Evolutionary conservation across 1,284 basidiomycete genomes (phyloP).

Genomic region (Erythrobasidium hasegawianum): DNA sequence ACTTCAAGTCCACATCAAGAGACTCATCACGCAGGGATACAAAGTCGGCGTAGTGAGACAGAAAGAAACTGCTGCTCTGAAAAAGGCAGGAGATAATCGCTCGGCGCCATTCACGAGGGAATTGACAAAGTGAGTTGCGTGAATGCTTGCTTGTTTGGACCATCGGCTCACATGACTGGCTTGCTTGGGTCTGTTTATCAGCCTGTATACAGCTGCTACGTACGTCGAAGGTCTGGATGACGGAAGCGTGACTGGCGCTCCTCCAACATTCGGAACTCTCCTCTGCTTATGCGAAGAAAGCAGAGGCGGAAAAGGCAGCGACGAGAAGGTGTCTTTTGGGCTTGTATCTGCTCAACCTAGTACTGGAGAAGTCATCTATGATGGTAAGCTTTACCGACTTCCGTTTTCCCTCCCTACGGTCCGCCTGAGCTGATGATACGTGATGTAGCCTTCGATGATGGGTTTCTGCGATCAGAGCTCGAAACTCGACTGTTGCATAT

Average conservation of each 20-base stretch:
- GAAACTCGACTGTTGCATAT: slow-evolving; percentile 83
- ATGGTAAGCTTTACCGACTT: slow-evolving; percentile 56
- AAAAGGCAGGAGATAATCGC: slow-evolving; percentile 79
- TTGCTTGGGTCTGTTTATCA: neutral
- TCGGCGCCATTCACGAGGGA: slow-evolving; percentile 77
- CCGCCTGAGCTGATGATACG: slow-evolving; percentile 7
- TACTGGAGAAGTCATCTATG: slow-evolving; percentile 88
- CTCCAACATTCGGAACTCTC: slow-evolving; percentile 58
- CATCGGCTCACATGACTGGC: neutral
- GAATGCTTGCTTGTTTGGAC: neutral
- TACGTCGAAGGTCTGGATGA: slow-evolving; percentile 67
- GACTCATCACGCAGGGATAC: slow-evolving; percentile 77
- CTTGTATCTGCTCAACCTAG: slow-evolving; percentile 76
- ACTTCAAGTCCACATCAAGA: slow-evolving; percentile 79
- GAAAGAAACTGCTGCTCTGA: slow-evolving; percentile 88
- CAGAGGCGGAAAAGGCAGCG: slow-evolving; percentile 55
- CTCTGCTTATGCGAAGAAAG: slow-evolving; percentile 62
- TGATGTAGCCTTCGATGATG: slow-evolving; percentile 55
- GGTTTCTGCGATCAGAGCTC: slow-evolving; percentile 76
- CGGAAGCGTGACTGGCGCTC: slow-evolving; percentile 53
- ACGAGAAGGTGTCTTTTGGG: slow-evolving; percentile 63
- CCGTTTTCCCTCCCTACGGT: slow-evolving; percentile 1
- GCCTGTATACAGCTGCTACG: slow-evolving; percentile 51
- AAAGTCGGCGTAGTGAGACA: slow-evolving; percentile 92
- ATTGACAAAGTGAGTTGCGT: slow-evolving; percentile 57